Base-by-base conservation (phyloP, 495 filamentous ascomycete species). In the Xylaria longipes region DNA sequence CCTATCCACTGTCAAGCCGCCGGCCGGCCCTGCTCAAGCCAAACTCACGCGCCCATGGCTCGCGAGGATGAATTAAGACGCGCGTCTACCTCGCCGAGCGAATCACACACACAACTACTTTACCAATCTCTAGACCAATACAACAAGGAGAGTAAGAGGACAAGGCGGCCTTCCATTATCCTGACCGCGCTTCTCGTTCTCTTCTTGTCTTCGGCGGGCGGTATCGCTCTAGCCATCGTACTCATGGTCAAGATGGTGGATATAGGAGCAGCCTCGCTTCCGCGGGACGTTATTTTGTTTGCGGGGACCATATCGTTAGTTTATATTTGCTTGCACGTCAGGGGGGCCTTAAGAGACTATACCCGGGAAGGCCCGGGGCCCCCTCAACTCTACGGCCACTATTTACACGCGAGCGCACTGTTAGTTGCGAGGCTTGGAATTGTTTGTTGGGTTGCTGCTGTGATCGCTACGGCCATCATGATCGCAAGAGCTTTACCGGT, bases 351-450 rank as follows among this genome's bases (percentile, higher is more conserved):
- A 48, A 77, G 65, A 33, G 58, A 75, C 33, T 71, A 71, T 33
- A 72, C 15, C 43, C 72, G 71, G 33, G 61, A 60, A 54, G 69
- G 74, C 3, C 22, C 54, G 4, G 71, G 74, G 2, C 75, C 75
- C 20, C 77, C 77, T 22, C 75, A 77, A 46, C 63, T 73, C 1
- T 71, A 77, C 15, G 77, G 77, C 17, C 43, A 74, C 0, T 79
- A 77, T 43, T 64, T 79, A 14, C 77, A 77, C 56, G 77, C 75
- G 45, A 76, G 77, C n/a, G 77, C 77, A 35, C 68, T 79, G 60
- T 71, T 79, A n/a, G 54, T 75, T n/a, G 69, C 75, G n/a, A 74
- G 77, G 46, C 64, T 79, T 7, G 52, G 69, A 25, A 79, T 79
- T 37, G 71, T 65, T 15, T 61, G 72, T 22, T 79, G 77, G 77